phyloP scores from a whole-genome alignment of 225 moss, liverwort and hornwort genomes.

The Ulota crispa region DNA sequence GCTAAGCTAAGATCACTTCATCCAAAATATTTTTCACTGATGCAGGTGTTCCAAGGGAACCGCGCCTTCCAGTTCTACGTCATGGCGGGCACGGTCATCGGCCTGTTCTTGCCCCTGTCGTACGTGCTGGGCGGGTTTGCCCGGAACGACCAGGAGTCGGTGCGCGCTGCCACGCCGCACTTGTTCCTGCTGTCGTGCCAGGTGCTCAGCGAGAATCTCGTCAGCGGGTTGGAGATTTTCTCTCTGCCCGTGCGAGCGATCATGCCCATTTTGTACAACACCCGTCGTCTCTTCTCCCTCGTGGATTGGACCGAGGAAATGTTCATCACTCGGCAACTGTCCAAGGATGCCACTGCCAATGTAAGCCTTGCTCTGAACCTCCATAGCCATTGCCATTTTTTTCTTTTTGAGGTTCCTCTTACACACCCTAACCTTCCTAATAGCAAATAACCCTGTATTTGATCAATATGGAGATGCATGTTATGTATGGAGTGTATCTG shows the following conservation, averaged over 20 bases:
- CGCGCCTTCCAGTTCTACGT: conserved; percentile 51
- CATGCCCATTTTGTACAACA: conserved; percentile 55
- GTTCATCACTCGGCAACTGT: conserved; percentile 26
- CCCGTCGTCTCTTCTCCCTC: conserved; percentile 46
- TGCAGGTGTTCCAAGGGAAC: conserved; percentile 53
- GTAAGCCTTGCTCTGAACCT: conserved; percentile 14
- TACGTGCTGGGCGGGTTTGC: conserved; percentile 62
- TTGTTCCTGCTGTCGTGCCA: conserved; percentile 59
- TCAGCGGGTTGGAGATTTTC: conserved; percentile 50
- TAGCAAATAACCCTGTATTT: too few species aligned
- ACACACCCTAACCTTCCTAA: too few species aligned
- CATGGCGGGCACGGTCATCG: conserved; percentile 41
- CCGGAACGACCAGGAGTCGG: conserved; percentile 45
- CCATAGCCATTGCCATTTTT: background rate
- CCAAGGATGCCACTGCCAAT: conserved; percentile 30
- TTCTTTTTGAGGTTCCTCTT: background rate
- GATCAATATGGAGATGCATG: too few species aligned
- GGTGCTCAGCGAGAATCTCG: conserved; percentile 59
- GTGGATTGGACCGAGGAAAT: conserved; percentile 52
- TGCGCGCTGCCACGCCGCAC: conserved; percentile 51
- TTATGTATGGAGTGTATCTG: too few species aligned
- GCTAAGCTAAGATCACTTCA: too few species aligned
- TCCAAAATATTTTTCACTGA: too few species aligned
- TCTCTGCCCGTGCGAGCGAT: conserved; percentile 54
- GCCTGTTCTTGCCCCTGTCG: conserved; percentile 52